Percentiles rank a stretch among this genome's conserved stretches.
Evolutionary conservation across 306 rosid species (phyloP).

Genomic region (Malus asiatica): DNA sequence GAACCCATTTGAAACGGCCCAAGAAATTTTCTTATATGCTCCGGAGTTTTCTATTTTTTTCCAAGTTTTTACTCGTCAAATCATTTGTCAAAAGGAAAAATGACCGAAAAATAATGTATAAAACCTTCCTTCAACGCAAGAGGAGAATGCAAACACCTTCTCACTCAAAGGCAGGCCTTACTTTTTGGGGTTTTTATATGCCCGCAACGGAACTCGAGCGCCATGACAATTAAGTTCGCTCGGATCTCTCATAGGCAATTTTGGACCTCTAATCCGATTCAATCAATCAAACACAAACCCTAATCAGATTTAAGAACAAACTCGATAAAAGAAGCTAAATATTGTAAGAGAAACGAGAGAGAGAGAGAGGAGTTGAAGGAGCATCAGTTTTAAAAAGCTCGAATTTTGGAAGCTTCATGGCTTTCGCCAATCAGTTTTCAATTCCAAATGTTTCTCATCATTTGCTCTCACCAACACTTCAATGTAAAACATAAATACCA

Average conservation of each 20-base stretch:
- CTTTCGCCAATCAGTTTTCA: not conserved
- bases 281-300: too few relatives aligned
- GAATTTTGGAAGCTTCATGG: slow-evolving; percentile 16
- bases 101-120: not conserved
- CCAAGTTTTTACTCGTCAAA: too few relatives aligned
- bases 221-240: not conserved
- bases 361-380: not conserved
- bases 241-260: slow-evolving; percentile 15
- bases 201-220: slow-evolving; percentile 14
- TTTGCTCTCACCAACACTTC: not conserved
- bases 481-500: too few relatives aligned
- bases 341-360: not conserved
- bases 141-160: not conserved
- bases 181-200: not conserved
- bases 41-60: too few relatives aligned
- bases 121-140: not conserved
- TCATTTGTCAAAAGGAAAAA: too few relatives aligned
- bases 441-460: slow-evolving; percentile 11
- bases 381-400: slow-evolving; percentile 18
- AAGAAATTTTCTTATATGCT: too few relatives aligned
- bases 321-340: not conserved
- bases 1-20: not conserved
- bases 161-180: not conserved
- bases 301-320: too few relatives aligned
- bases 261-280: too few relatives aligned